Conservation (phyloP, 140 eudicot genomes). For the Erigeron philadelphicus region DNA sequence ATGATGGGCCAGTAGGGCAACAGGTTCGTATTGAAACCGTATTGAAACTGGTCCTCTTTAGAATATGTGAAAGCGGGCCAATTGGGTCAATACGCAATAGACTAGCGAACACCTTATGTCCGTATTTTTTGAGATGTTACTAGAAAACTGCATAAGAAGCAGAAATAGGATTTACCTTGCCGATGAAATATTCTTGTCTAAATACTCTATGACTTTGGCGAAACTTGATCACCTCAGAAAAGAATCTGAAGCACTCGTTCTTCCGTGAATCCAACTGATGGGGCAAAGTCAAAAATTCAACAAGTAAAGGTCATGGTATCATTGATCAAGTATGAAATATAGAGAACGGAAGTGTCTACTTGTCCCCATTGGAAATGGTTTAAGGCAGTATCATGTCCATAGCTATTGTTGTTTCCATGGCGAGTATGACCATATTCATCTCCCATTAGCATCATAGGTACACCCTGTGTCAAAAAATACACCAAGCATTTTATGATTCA, state of each 20-base stretch:
- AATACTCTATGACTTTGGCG: constrained; percentile 50
- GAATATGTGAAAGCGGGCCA: neutral
- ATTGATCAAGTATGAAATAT: neutral
- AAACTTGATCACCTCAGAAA: constrained; percentile 76
- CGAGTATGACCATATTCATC: constrained; percentile 98
- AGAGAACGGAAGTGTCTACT: constrained; percentile 35
- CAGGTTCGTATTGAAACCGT: neutral
- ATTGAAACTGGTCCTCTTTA: neutral
- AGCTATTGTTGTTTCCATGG: constrained; percentile 85
- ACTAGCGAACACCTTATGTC: neutral
- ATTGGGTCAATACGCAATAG: neutral
- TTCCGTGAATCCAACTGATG: constrained; percentile 61
- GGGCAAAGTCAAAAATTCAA: constrained; percentile 15
- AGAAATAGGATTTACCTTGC: constrained; percentile 44
- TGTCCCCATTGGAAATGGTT: constrained; percentile 88
- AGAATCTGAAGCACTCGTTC: constrained; percentile 67
- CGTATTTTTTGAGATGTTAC: neutral
- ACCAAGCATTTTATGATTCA: neutral
- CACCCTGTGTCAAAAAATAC: constrained; percentile 41
- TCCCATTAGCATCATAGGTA: constrained; percentile 99
- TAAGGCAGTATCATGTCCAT: constrained; percentile 77
- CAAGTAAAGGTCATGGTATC: constrained; percentile 1
- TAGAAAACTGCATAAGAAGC: neutral
- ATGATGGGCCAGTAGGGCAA: neutral
- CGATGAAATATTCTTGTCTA: constrained; percentile 58